A percentile compares a stretch with the other conserved stretches of the same genome.
Conservation (phyloP, 2,329 filamentous ascomycete genomes). For the Samsoniella hepiali region DNA sequence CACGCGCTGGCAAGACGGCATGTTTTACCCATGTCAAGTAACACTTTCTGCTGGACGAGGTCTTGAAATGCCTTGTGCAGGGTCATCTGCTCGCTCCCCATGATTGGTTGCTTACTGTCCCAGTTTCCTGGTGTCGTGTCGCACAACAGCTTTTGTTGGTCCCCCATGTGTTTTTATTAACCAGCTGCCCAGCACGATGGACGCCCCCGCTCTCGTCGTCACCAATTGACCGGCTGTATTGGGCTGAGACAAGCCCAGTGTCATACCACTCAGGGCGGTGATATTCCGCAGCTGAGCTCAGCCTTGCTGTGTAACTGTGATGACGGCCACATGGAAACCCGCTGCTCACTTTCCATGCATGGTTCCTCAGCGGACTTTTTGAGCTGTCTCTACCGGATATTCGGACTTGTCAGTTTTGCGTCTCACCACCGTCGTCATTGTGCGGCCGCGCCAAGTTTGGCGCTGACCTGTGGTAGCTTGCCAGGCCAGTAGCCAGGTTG, state of each 20-base stretch:
- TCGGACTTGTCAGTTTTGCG: not conserved
- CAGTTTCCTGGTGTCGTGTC: not conserved
- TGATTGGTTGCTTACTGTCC: not conserved
- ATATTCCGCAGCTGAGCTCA: not conserved
- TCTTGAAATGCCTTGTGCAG: not conserved
- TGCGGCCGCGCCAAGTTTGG: not conserved
- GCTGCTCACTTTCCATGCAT: not conserved
- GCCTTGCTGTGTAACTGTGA: constrained; percentile 1
- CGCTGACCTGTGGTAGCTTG: not conserved
- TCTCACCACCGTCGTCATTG: not conserved
- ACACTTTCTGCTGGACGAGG: not conserved
- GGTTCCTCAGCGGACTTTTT: not conserved
- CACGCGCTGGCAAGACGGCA: not conserved
- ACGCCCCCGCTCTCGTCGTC: too few species aligned
- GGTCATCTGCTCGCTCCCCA: not conserved
- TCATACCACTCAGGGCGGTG: not conserved
- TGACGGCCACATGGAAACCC: not conserved
- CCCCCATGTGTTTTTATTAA: not conserved
- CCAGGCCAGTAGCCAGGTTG: not conserved
- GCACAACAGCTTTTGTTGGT: constrained; percentile 5
- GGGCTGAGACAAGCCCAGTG: not conserved
- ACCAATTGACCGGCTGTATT: not conserved
- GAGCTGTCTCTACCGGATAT: constrained; percentile 1
- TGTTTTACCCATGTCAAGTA: not conserved
- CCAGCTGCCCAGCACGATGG: not conserved